Evolutionary conservation across 192 early-diverging fungal species (phyloP).

Genomic region (Radiomyces spectabilis): DNA sequence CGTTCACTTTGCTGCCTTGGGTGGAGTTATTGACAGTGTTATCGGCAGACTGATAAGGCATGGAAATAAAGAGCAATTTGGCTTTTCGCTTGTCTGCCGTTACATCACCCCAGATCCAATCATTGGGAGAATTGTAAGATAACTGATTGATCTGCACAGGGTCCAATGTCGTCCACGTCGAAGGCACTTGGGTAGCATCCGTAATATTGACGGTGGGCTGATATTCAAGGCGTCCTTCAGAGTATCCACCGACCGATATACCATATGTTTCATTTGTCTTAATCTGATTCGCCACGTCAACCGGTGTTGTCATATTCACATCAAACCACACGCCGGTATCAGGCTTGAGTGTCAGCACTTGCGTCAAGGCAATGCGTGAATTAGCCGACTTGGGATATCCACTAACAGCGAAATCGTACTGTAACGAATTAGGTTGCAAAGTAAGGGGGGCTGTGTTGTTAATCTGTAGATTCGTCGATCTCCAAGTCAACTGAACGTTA

Average conservation of each 20-base stretch:
- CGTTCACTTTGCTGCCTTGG: neutral
- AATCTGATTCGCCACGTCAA: conserved; percentile 12
- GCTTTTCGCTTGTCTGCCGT: neutral
- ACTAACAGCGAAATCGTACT: conserved; percentile 23
- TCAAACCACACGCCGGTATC: conserved; percentile 1
- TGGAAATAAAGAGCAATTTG: conserved; percentile 3
- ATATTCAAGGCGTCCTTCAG: conserved; percentile 29
- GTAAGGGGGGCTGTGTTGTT: conserved; percentile 20
- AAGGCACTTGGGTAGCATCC: neutral
- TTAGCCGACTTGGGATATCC: conserved; percentile 2
- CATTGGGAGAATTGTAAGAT: neutral
- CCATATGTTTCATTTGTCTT: conserved; percentile 27
- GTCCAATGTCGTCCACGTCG: conserved; percentile 2
- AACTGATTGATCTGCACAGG: neutral
- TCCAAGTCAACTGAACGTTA: conserved; percentile 1
- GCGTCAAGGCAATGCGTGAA: conserved; percentile 10
- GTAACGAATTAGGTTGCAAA: conserved; percentile 21
- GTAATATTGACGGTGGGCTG: conserved; percentile 8
- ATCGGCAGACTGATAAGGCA: neutral
- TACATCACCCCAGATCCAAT: conserved; percentile 10
- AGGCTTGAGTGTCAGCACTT: conserved; percentile 4
- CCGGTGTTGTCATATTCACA: conserved; percentile 24
- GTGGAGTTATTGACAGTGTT: neutral
- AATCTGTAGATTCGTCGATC: conserved; percentile 19
- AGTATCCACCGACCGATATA: conserved; percentile 21